Evolutionary conservation across 352 stramenopile genomes (phyloP), one percentile per base, ranked within the genome.

Genomic region (Thalassiosira livingstoniorum): DNA sequence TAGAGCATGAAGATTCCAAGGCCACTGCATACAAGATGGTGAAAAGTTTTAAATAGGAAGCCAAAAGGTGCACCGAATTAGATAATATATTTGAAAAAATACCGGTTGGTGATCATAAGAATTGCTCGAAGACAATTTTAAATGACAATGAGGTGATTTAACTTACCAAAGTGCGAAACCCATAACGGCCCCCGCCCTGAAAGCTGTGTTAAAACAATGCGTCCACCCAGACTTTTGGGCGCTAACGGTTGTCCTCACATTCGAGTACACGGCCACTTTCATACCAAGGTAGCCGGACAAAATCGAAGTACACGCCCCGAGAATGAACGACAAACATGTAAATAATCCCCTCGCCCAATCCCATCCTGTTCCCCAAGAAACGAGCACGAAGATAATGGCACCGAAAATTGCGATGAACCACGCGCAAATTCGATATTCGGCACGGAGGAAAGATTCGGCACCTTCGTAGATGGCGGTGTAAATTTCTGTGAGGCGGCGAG

Each of bases 231-330:
- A 92, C 85, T 98, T 98, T 92, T 99, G 98, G 62, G 97, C 97
- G 64, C 96, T 97, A 58, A 99, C 95, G 54, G 97, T 99, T 63
- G 98, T 99, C 84, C 98, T 96, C 10, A 98, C 97, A 91, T 99
- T 99, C 70, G 97, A 97, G 92, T 98, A 99, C 23, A 99, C 98
- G 31, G 98, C 98, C 39, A 99, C 97, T 93, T 98, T 99, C 98
- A 99, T 99, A 71, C 98, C 98, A 85, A 99, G 96, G 92, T 99
- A 99, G 74, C 98, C 98, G 58, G 96, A 96, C 31, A 96, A 90
- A 92, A 99, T 99, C 54, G 97, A 99, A 70, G 97, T 99, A 66
- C 98, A 88, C 62, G 97, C 98, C 86, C 98, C 98, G 32, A 99
- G 92, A n/a, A 98, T 90, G 88, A 99, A 99, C 27, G 96, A 96